Evolutionary conservation across 768 basidiomycete genomes (phyloP), one percentile per base, ranked within the genome.

Genomic region (Mycena filopes): DNA sequence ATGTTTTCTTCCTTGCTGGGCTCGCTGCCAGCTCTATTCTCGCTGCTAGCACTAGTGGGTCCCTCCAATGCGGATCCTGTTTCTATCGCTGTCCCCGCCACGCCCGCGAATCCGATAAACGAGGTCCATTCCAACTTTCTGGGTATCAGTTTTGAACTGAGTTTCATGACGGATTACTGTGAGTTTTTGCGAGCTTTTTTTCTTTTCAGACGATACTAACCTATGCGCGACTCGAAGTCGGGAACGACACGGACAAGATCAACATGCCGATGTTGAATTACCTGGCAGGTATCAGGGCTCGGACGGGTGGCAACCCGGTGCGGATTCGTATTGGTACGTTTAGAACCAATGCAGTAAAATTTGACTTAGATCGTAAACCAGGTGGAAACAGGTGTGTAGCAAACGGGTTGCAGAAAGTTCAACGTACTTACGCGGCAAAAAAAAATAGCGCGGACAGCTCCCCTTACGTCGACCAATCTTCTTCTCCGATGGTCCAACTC

Each of bases 111-210:
- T 1, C 68, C 63, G 43, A 36, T 36, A 11, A 77, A 82, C 75
- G 78, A 80, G 40, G 84, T 87, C 5, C 74, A 78, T 48, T 74
- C 80, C 10, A 88, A 87, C 72, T 91, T 89, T 66, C 74, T 91
- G 18, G 90, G 90, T 11, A 84, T 90, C 72, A 86, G 84, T 50
- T 79, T 90, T 65, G 89, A 91, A 74, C 79, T 92, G 48, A 86
- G 85, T 49, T 87, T 87, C 65, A 81, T 89, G 62, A 80, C 86
- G 70, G 78, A 83, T 64, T 85, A 90, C 72, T 84, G 86, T 84
- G 55, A 55, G 82, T 76, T 47, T 26, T 43, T 53, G 28, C 25
- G 55, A 4, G 36, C 9, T 67, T 29, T 61, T 23, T 31, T 45
- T 23, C 45, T 31, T 6, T n/a, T 13, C 23, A 16, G n/a, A n/a